Base-by-base conservation (phyloP, 2,329 filamentous ascomycete genomes). In the Phaeosphaeriaceae sp. region DNA sequence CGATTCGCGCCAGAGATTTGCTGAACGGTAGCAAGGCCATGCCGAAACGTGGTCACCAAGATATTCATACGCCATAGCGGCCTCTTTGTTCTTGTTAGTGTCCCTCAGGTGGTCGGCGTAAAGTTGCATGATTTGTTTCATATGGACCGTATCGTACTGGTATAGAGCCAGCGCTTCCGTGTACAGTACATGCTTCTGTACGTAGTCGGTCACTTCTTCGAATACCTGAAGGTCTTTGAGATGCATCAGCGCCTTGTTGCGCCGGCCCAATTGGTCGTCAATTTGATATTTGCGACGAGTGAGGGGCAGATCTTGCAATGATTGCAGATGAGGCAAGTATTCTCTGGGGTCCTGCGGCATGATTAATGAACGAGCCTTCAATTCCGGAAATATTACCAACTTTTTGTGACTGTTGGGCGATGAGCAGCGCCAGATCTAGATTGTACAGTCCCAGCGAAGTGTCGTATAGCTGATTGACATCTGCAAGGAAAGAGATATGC, bases 401-500 rank as follows among this genome's bases (percentile, higher is more conserved):
- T 74, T 94, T 92, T 78, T 99, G 95, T 0, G 93, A 95, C 73
- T 97, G 93, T 72, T 99, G 95, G 0, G 95, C 95, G 13, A 99
- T 91, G 6, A 97, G 83, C 11, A 99, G 83, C 3, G 94, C 89
- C 7, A 99, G 86, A 11, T 97, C 92, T 2, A 99, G 86, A 70
- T 98, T 89, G 74, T 99, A 99, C 2, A 98, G 83, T 1, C 93
- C 93, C 1, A 99, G 83, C 0, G 95, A 91, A 59, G 93, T 89
- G 61, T 97, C 92, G 70, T 97, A 99, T 0, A 99, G 86, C 41
- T 89, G 88, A 75, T 97, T 96, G 47, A 96, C 90, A 76, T 99
- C 95, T 0, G 93, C 92, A 44, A 99, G 85, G 83, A 99, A 99
- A 82, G 93, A 98, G 59, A 99, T 97, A 72, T 99, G 95, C 74